Evolutionary conservation across 2,329 filamentous ascomycete genomes (phyloP).

Genomic region (Sordariomycetes sp.): DNA sequence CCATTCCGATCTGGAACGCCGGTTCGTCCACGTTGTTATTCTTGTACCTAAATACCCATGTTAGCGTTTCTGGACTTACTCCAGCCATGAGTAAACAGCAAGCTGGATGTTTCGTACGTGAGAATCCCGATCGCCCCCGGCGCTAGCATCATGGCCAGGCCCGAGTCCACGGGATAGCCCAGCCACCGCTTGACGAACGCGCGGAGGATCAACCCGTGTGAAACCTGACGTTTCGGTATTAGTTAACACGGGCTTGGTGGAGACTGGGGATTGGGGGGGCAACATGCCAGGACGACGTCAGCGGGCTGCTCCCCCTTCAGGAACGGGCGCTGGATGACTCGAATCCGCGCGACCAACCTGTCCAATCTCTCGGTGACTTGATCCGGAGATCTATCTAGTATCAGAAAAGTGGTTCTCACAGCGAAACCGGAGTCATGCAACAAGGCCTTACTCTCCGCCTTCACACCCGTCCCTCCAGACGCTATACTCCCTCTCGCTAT

Average conservation of each 20-base stretch:
- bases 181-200: constrained; percentile 85
- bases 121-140: constrained; percentile 72
- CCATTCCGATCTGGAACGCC: constrained; percentile 60
- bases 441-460: constrained; percentile 61
- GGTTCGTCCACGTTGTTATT: constrained; percentile 70
- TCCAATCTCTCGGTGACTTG: constrained; percentile 68
- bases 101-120: constrained; percentile 37
- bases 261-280: background rate
- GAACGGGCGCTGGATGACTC: constrained; percentile 29
- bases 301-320: constrained; percentile 50
- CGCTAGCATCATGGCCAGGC: constrained; percentile 73
- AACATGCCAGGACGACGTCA: constrained; percentile 34
- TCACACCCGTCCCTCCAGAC: constrained; percentile 84
- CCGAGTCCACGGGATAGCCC: constrained; percentile 60
- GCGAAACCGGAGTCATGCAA: constrained; percentile 4
- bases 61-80: background rate
- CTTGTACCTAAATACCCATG: constrained; percentile 51
- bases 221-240: constrained; percentile 36
- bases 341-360: constrained; percentile 62
- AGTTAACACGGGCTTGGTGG: background rate
- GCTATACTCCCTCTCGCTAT: constrained; percentile 53
- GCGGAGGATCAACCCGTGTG: constrained; percentile 84
- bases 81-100: background rate
- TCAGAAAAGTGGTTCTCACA: constrained; percentile 2
- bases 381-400: constrained; percentile 45